Base-by-base conservation (phyloP, 768 basidiomycete species). In the Pilatotrama ljubarskyi region DNA sequence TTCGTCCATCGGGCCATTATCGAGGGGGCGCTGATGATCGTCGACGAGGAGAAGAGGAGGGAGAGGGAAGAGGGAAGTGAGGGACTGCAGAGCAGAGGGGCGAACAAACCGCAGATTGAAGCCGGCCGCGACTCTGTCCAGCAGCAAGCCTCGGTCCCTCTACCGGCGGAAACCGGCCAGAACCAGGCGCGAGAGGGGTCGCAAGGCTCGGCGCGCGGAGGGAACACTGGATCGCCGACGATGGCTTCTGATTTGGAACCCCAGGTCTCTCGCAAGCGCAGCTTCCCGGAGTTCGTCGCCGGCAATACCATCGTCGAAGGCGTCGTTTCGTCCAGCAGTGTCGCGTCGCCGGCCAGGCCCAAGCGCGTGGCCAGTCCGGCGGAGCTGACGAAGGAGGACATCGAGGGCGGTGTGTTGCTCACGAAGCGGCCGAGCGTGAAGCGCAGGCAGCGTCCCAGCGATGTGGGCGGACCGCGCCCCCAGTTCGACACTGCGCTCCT, bases 1-100 rank as follows among this genome's bases (percentile, higher is more conserved):
- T 98, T 95, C 73, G 91, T 94, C 37, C 92, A 97, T 70, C 85
- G 88, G 29, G 93, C 87, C 17, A 79, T 95, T 57, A 82, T 94
- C 58, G 90, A 92, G 72, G 92, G 93, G 7, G 83, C 88, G 15
- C 72, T 94, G 74, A 80, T 83, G 80, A 77, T 93, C 17, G 80
- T 88, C 46, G 91, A 93, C 63, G 88, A 92, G 71, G 85, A 88
- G 73, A 78, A 75, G 58, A 78, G 77, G 67, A 52, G 72, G 43
- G 73, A 73, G 69, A 69, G 66, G 24, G 70, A 67, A 43, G 40
- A 46, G 17, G 69, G 57, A 60, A 65, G 38, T 5, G 13, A 40
- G 38, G 36, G 59, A 10, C 29, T 32, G 29, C 29, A 20, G 22
- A 59, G 32, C 57, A 64, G 49, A 48, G 55, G 20, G 51, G n/a